Percentiles rank a stretch among this genome's conserved stretches.
Evolutionary conservation across 1,284 basidiomycete species (phyloP).

Genomic region (Tilletia walkeri): DNA sequence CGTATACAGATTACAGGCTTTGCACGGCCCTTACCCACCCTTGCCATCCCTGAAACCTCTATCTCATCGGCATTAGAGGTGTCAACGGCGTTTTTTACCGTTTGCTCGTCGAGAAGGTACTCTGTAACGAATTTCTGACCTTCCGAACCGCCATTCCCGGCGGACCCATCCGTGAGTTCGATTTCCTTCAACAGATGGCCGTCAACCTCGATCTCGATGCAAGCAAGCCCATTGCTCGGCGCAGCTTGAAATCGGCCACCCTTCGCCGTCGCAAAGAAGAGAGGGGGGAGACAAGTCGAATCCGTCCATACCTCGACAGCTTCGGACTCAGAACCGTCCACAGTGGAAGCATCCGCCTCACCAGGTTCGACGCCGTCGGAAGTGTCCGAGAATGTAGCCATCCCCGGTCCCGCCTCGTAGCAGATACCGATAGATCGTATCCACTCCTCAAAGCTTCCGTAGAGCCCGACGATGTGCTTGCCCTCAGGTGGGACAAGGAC

Average conservation of each 20-base stretch:
- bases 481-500: slow-evolving; percentile 27
- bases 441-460: slow-evolving; percentile 17
- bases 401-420: background rate
- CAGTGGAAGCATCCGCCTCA: too few relatives aligned
- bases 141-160: background rate
- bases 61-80: too few relatives aligned
- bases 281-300: slow-evolving; percentile 23
- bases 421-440: slow-evolving; percentile 8
- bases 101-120: background rate
- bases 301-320: slow-evolving; percentile 29
- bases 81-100: background rate
- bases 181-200: background rate
- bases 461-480: slow-evolving; percentile 27
- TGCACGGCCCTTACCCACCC: too few relatives aligned
- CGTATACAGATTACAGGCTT: background rate
- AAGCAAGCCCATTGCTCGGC: background rate
- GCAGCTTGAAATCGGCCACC: background rate
- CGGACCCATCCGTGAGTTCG: background rate
- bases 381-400: background rate
- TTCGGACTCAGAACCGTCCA: too few relatives aligned
- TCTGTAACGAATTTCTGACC: background rate
- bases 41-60: too few relatives aligned
- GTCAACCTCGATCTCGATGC: background rate
- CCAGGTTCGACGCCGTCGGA: too few relatives aligned
- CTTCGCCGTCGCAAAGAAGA: background rate